These are phyloP conservation scores for Dendrothele bispora DNA, from an alignment of 768 basidiomycete species.

Conservation along the genomic window DNA sequence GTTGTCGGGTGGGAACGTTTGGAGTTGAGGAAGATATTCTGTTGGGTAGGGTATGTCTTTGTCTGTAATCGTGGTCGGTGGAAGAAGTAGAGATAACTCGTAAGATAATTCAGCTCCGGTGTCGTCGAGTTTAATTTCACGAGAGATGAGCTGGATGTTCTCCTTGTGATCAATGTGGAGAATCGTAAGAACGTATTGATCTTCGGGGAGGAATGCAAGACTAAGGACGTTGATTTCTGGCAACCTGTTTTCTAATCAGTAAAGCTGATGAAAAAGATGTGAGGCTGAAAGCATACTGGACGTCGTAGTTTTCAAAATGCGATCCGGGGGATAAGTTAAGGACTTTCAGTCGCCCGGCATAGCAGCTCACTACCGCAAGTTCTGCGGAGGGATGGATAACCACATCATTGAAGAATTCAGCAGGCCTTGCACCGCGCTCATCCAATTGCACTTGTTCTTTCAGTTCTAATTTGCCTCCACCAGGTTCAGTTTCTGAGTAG, in stretches of 20 bases:
- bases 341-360: slow-evolving; percentile 69
- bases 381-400: slow-evolving; percentile 64
- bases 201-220: slow-evolving; percentile 57
- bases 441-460: slow-evolving; percentile 51
- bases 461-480: slow-evolving; percentile 34
- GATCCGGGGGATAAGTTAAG: slow-evolving; percentile 56
- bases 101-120: slow-evolving; percentile 49
- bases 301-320: slow-evolving; percentile 61
- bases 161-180: slow-evolving; percentile 64
- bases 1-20: slow-evolving; percentile 34
- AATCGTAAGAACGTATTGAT: slow-evolving; percentile 59
- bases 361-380: slow-evolving; percentile 63
- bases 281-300: slow-evolving; percentile 49
- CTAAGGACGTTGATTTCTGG: slow-evolving; percentile 70
- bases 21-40: slow-evolving; percentile 39
- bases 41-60: slow-evolving; percentile 45
- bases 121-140: slow-evolving; percentile 47
- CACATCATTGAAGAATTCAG: slow-evolving; percentile 73
- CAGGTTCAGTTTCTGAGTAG: slow-evolving; percentile 39
- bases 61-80: slow-evolving; percentile 51
- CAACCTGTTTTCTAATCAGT: slow-evolving; percentile 37
- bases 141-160: slow-evolving; percentile 62
- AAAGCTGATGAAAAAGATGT: slow-evolving; percentile 2
- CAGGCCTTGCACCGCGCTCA: slow-evolving; percentile 55
- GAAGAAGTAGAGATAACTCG: slow-evolving; percentile 46